Base-by-base conservation (phyloP, 2,329 filamentous ascomycete genomes). In the Madurella mycetomatis region DNA sequence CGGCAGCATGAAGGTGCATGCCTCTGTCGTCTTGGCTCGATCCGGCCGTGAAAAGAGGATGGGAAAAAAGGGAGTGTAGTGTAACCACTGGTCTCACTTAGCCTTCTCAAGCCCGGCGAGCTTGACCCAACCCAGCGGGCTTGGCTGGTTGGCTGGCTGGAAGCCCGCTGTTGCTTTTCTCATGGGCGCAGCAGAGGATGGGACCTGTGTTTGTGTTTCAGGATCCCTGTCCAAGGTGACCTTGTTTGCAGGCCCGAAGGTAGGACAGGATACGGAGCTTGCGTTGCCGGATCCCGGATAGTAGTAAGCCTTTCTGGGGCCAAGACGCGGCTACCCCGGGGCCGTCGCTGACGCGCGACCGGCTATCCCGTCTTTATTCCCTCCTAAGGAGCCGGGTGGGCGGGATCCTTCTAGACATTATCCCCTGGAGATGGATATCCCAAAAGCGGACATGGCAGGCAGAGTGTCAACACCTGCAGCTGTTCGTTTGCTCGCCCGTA, bases 401-500 rank as follows among this genome's bases (percentile, higher is more conserved):
- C 7, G 7, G 3, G 25, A 7, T 25, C 25, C 7, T 25, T 25
- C 25, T 25, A 3, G 25, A 7, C 25, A 25, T 7, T 7, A 25
- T 25, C 7, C 4, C 7, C 25, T 25, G 25, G 25, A 25, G 25
- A 25, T 25, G 25, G 25, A 25, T 7, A 4, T 25, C 25, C 25
- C 25, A 25, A 25, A 7, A 25, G 25, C 7, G 25, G 25, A 7
- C 25, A 25, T 25, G 25, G 25, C 3, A 25, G 25, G 25, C 7
- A 25, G 25, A 25, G 25, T 25, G 25, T 25, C 7, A 7, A 25
- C 25, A 25, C 25, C 25, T 25, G 25, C 25, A 4, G 7, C 25
- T 25, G 25, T 25, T 7, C 25, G 25, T 25, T 62, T 64, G 58
- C 61, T 25, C 39, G 37, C 18, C 40, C 39, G 44, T 18, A 19